A percentile compares a stretch with the other conserved stretches of the same genome.
phyloP scores from a whole-genome alignment of 257 asterid species.

The Solanum virginianum region DNA sequence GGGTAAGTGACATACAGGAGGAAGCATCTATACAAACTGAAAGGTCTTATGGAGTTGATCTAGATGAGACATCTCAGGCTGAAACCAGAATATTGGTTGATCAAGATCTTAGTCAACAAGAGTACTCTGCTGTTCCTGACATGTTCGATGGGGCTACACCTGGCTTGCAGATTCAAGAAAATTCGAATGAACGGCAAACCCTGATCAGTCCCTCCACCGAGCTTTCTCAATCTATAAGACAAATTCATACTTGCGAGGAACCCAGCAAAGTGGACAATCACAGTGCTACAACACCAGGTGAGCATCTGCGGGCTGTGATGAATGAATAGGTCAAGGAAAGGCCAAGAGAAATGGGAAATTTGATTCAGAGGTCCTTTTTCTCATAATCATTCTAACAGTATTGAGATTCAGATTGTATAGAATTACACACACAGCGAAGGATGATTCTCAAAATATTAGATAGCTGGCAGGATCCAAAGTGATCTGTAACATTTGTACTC shows the following conservation, averaged over 20 bases:
- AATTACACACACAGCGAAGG: constrained; percentile 29
- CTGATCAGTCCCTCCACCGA: constrained; percentile 4
- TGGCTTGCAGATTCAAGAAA: not conserved
- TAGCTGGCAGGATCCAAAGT: constrained; percentile 36
- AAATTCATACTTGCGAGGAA: constrained; percentile 16
- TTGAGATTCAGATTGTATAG: constrained; percentile 37
- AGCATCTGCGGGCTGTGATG: constrained; percentile 13
- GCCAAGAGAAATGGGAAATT: not conserved
- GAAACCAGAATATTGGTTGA: not conserved
- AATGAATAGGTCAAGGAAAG: constrained; percentile 5
- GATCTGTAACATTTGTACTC: constrained; percentile 22
- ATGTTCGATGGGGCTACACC: not conserved
- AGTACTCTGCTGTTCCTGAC: not conserved
- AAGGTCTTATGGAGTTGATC: constrained; percentile 4
- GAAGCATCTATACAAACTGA: constrained; percentile 1
- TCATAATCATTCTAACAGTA: constrained; percentile 23
- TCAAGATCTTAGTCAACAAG: not conserved
- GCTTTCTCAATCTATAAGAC: constrained; percentile 12
- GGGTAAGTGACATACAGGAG: constrained; percentile 4
- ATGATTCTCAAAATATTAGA: constrained; percentile 19
- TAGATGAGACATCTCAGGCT: not conserved
- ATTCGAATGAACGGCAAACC: not conserved
- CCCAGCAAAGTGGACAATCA: constrained; percentile 5
- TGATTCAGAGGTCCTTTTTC: constrained; percentile 10
- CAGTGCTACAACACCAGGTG: constrained; percentile 1